A percentile compares a stretch with the other conserved stretches of the same genome.
Conservation (phyloP, 1,139 yeast genomes). For the Saccharomycopsis hybrid region DNA sequence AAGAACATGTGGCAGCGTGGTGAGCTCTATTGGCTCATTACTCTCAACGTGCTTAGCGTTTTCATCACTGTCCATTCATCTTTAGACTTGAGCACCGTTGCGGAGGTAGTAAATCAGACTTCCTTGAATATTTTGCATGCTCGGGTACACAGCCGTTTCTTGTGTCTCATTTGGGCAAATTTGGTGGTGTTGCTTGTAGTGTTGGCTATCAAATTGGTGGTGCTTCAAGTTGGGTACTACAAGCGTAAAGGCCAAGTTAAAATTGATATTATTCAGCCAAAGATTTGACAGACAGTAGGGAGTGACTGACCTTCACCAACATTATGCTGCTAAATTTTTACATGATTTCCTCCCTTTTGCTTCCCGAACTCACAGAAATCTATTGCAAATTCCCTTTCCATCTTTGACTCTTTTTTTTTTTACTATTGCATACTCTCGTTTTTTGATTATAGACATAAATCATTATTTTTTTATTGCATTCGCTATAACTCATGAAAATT, state of each 20-base stretch:
- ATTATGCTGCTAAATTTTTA: no score
- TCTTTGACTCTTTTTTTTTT: no score
- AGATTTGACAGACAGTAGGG: no score
- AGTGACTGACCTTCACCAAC: no score
- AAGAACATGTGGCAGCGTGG: background rate
- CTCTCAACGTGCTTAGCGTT: slow-evolving; percentile 2
- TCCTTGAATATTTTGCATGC: slow-evolving; percentile 8
- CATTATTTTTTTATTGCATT: no score
- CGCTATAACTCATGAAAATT: no score
- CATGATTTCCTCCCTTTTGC: no score
- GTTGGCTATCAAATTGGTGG: slow-evolving; percentile 1
- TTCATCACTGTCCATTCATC: slow-evolving; percentile 8
- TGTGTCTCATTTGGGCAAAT: slow-evolving; percentile 8
- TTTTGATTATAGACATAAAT: no score
- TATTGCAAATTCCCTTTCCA: no score
- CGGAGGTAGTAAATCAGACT: slow-evolving; percentile 1
- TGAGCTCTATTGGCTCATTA: background rate
- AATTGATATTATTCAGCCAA: slow-evolving; percentile 19
- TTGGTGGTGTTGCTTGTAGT: slow-evolving; percentile 3
- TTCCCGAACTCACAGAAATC: no score
- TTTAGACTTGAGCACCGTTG: background rate
- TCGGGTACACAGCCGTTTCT: slow-evolving; percentile 4
- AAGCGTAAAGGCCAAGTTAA: background rate
- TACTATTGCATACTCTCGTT: no score
- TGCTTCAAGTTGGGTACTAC: background rate